Evolutionary conservation across 2,329 filamentous ascomycete genomes (phyloP), one percentile per base, ranked within the genome.

Genomic region (Aquanectria penicillioides): DNA sequence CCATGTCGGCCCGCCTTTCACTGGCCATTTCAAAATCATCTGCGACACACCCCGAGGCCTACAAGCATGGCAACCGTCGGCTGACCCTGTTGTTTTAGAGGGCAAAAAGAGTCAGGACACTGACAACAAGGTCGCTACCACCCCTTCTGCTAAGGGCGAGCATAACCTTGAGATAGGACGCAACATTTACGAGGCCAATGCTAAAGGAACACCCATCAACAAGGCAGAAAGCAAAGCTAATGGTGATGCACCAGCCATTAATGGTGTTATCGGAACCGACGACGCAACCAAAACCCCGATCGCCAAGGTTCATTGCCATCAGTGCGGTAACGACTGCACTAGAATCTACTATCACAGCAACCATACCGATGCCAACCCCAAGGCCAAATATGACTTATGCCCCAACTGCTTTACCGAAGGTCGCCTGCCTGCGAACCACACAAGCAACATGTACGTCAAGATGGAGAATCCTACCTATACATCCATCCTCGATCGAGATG

Each of bases 1-100:
- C 2, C 95, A 94, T 74, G 94, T 98, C 67, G 94, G 94, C 1
- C 94, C 95, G 3, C 95, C 95, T 6, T 98, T 97, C 72, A 99
- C 95, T 4, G 95, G 95, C 33, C 95, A 99, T 75, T 99, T 99
- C 85, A 91, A 93, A 75, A 89, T 98, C 61, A 94, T 94, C 55
- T 95, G 93, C 72, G 95, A 99, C 74, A 99, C 95, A 1, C 95
- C 95, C 50, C 89, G 95, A 58, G 95, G 95, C 31, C 85, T 99
- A 48, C 94, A 98, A 75, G 91, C 94, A 20, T 97, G 94, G 86
- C 95, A 99, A 73, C 95, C 95, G 15, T 91, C 91, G 15, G 89
- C 93, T 2, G 91, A 93, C 68, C 87, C 92, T 6, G 77, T 88
- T 34, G 81, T 89, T 5, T 72, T 83, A n/a, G 81, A 88, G 63